phyloP scores from a whole-genome alignment of 148 eudicot genomes.

The Gaultheria prostrata region DNA sequence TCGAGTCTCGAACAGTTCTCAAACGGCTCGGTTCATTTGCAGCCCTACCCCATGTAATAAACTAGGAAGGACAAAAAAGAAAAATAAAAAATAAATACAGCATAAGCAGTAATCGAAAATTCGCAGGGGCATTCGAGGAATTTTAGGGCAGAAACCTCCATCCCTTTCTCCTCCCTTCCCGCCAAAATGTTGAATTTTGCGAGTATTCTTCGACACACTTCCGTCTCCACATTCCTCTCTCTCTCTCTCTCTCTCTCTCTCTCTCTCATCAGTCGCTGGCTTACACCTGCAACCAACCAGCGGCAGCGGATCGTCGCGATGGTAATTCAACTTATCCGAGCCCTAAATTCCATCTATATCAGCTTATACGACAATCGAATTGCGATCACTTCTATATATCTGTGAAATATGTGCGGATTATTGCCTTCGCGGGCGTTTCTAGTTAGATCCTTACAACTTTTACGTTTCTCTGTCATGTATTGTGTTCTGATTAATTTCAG shows the following conservation, averaged over 20 bases:
- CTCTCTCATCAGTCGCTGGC: not conserved
- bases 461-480: not conserved
- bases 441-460: not conserved
- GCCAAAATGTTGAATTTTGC: conserved; percentile 14
- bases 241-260: not conserved
- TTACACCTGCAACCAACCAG: not conserved
- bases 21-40: too few relatives aligned
- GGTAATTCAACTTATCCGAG: conserved; percentile 10
- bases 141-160: not conserved
- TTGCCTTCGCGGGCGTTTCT: not conserved
- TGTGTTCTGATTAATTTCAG: not conserved
- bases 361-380: not conserved
- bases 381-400: not conserved
- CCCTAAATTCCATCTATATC: not conserved
- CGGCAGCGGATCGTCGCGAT: not conserved
- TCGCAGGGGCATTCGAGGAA: not conserved
- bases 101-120: too few relatives aligned
- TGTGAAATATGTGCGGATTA: not conserved
- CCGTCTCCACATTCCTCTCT: not conserved
- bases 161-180: conserved; percentile 10
- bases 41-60: too few relatives aligned
- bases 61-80: too few relatives aligned
- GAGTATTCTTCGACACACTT: conserved; percentile 8
- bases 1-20: too few relatives aligned
- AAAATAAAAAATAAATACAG: too few relatives aligned